Percentiles rank a stretch among this genome's conserved stretches.
phyloP scores from a whole-genome alignment of 805 yeast genomes.

The Torulaspora gathmanii region DNA sequence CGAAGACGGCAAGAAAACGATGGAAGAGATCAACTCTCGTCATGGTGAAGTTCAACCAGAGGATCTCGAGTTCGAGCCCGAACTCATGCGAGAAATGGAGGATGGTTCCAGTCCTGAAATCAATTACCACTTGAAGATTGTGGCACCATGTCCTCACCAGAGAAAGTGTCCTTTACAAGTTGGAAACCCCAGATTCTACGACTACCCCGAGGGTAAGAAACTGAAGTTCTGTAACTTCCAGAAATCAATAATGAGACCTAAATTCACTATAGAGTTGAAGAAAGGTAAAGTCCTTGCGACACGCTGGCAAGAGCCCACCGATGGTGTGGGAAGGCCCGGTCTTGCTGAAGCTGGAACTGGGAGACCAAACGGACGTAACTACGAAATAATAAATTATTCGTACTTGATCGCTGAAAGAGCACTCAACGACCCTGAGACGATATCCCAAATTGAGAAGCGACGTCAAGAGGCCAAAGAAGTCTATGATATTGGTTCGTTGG shows the following conservation, averaged over 20 bases:
- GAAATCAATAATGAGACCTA: constrained; percentile 71
- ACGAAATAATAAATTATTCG: constrained; percentile 67
- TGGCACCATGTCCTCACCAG: constrained; percentile 93
- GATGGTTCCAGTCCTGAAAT: constrained; percentile 14
- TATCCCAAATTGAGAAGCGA: constrained; percentile 40
- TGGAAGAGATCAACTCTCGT: constrained; percentile 22
- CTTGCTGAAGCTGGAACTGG: constrained; percentile 60
- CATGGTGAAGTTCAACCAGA: constrained; percentile 42
- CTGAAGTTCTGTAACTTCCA: constrained; percentile 72
- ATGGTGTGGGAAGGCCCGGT: constrained; percentile 48
- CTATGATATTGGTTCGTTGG: constrained; percentile 23
- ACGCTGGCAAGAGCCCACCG: constrained; percentile 57
- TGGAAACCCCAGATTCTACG: constrained; percentile 64
- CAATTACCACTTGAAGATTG: constrained; percentile 53
- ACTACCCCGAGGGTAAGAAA: constrained; percentile 50
- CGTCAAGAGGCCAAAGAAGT: constrained; percentile 32
- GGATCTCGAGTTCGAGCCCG: constrained; percentile 48
- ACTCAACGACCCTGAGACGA: constrained; percentile 39
- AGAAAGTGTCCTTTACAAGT: constrained; percentile 80
- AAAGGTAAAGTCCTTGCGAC: constrained; percentile 72
- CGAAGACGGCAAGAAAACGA: constrained; percentile 4
- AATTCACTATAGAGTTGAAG: constrained; percentile 75
- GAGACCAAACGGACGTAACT: constrained; percentile 63
- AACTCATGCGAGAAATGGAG: constrained; percentile 25
- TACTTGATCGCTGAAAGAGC: constrained; percentile 70